Conservation (phyloP, 352 stramenopile species). For the Pythium oligandrum region DNA sequence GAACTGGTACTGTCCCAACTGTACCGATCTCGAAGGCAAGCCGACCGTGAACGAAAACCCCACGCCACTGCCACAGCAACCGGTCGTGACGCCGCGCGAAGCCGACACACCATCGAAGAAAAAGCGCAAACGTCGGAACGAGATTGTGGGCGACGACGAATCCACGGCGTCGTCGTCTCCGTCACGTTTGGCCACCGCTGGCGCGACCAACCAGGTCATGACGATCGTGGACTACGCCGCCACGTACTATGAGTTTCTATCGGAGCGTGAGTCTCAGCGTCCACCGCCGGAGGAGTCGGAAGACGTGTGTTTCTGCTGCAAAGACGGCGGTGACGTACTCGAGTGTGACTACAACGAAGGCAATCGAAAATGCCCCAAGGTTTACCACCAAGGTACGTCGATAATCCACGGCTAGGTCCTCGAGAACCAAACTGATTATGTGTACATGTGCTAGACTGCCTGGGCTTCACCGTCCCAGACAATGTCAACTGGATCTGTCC, state of each 20-base stretch:
- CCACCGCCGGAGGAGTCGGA: slow-evolving; percentile 42
- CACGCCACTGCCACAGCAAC: background rate
- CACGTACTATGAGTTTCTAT: slow-evolving; percentile 68
- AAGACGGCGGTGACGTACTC: slow-evolving; percentile 73
- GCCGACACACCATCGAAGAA: slow-evolving; percentile 17
- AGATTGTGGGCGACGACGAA: slow-evolving; percentile 21
- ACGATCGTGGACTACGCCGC: slow-evolving; percentile 53
- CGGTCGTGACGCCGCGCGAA: background rate
- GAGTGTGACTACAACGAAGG: slow-evolving; percentile 70
- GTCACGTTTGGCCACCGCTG: slow-evolving; percentile 3
- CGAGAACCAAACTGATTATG: background rate
- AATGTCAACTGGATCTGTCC: slow-evolving; percentile 59
- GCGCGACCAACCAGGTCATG: slow-evolving; percentile 19
- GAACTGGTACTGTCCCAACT: slow-evolving; percentile 65
- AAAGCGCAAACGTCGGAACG: slow-evolving; percentile 38
- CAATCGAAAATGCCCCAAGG: slow-evolving; percentile 59
- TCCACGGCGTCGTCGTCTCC: slow-evolving; percentile 12
- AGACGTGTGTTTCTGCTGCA: slow-evolving; percentile 83
- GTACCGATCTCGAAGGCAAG: slow-evolving; percentile 17
- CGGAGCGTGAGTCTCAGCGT: slow-evolving; percentile 29
- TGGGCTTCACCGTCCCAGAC: slow-evolving; percentile 57
- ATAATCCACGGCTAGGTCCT: background rate
- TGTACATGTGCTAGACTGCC: slow-evolving; percentile 37
- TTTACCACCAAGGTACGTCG: slow-evolving; percentile 69
- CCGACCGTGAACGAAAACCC: background rate